Percentiles rank a stretch among this genome's conserved stretches.
Conservation (phyloP, 768 basidiomycete species). For the Holtermanniella nyarrowii region DNA sequence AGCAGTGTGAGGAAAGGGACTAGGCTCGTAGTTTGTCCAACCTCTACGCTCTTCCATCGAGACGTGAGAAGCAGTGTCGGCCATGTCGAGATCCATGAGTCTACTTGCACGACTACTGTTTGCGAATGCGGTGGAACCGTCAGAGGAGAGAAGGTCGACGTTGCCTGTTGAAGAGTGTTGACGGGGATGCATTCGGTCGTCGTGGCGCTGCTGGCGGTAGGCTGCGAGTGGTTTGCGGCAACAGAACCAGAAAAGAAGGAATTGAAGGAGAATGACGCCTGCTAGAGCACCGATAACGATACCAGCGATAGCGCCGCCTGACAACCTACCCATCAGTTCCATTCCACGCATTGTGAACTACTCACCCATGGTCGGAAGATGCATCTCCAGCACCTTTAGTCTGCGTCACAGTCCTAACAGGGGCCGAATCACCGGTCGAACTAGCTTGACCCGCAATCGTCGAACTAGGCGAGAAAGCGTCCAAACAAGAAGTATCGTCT, state of each 20-base stretch:
- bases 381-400: constrained; percentile 13
- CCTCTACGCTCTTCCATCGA: no score
- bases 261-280: constrained; percentile 20
- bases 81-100: not conserved
- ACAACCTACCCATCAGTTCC: constrained; percentile 17
- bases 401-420: constrained; percentile 29
- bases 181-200: constrained; percentile 13
- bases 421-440: constrained; percentile 3
- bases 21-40: not conserved
- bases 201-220: constrained; percentile 17
- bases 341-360: no score
- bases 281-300: constrained; percentile 24
- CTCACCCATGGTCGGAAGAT: constrained; percentile 17
- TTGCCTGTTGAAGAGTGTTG: constrained; percentile 22
- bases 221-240: constrained; percentile 24
- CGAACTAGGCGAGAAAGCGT: constrained; percentile 43
- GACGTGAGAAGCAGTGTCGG: no score
- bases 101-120: not conserved
- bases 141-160: constrained; percentile 20
- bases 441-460: constrained; percentile 16
- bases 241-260: constrained; percentile 28
- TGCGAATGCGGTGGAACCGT: not conserved
- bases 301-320: constrained; percentile 25
- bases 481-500: constrained; percentile 49
- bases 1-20: not conserved